Evolutionary conservation across 345 rosid genomes (phyloP).

Genomic region (Aurinia saxatilis): DNA sequence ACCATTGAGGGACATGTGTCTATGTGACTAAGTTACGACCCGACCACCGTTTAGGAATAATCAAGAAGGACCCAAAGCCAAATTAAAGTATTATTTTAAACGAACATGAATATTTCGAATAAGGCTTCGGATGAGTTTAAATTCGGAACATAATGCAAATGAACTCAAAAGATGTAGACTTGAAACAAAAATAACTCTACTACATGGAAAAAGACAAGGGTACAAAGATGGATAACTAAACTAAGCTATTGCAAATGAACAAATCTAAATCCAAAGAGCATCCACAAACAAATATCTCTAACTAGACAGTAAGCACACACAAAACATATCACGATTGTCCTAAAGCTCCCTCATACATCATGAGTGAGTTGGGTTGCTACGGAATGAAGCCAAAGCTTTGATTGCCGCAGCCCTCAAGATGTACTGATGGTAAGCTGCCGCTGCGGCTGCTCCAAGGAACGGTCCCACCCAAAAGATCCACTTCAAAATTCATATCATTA

Average conservation of each 20-base stretch:
- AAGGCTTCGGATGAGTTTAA: background rate
- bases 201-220: background rate
- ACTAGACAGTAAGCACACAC: background rate
- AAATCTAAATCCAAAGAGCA: background rate
- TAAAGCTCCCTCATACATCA: background rate
- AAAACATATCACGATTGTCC: background rate
- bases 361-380: slow-evolving; percentile 20
- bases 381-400: slow-evolving; percentile 37
- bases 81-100: background rate
- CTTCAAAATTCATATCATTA: slow-evolving; percentile 1
- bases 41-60: background rate
- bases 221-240: background rate
- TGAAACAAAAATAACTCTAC: background rate
- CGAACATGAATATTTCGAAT: background rate
- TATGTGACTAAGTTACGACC: background rate
- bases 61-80: background rate
- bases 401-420: slow-evolving; percentile 28
- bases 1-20: background rate
- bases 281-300: background rate
- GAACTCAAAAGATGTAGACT: background rate
- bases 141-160: background rate
- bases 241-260: background rate
- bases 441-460: slow-evolving; percentile 27
- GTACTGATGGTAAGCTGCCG: slow-evolving; percentile 32
- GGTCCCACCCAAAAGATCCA: slow-evolving; percentile 43